A percentile compares a stretch with the other conserved stretches of the same genome.
These are phyloP conservation scores for Aspergillus persii DNA, from an alignment of 2,329 filamentous ascomycete species.

Conservation along the genomic window DNA sequence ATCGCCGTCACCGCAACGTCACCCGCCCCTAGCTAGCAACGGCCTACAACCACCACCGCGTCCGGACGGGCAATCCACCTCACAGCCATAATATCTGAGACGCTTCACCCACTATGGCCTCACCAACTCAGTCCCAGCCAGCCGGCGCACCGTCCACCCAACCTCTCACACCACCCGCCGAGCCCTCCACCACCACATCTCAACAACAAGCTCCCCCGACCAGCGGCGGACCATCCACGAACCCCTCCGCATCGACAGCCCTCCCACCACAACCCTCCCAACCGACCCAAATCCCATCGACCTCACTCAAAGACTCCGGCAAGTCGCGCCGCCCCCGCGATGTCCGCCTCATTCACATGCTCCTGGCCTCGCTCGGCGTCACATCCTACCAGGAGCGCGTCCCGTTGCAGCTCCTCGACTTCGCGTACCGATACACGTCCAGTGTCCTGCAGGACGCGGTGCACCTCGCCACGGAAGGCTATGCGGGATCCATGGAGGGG, in stretches of 20 bases:
- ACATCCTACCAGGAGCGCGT: constrained; percentile 53
- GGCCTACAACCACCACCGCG: background rate
- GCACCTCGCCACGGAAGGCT: constrained; percentile 51
- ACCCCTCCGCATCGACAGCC: constrained; percentile 14
- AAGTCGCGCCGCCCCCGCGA: constrained; percentile 49
- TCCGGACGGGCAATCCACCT: background rate
- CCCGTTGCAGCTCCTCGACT: constrained; percentile 52
- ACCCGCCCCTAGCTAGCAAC: background rate
- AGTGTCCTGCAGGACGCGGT: constrained; percentile 53
- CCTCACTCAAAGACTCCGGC: constrained; percentile 46
- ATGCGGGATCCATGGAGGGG: constrained; percentile 41
- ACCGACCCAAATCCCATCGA: constrained; percentile 40
- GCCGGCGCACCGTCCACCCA: constrained; percentile 31
- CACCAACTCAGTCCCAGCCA: constrained; percentile 31
- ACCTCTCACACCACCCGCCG: constrained; percentile 45
- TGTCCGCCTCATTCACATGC: constrained; percentile 51
- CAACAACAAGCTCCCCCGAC: constrained; percentile 19
- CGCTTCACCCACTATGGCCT: constrained; percentile 28
- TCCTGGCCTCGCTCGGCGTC: constrained; percentile 50
- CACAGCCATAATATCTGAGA: background rate
- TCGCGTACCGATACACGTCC: constrained; percentile 55
- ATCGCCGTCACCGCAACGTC: background rate
- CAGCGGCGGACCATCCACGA: constrained; percentile 19
- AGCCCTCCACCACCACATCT: constrained; percentile 26
- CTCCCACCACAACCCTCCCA: constrained; percentile 21